Evolutionary conservation across 2,329 filamentous ascomycete genomes (phyloP), one percentile per base, ranked within the genome.

Genomic region (Metarhizium rileyi): DNA sequence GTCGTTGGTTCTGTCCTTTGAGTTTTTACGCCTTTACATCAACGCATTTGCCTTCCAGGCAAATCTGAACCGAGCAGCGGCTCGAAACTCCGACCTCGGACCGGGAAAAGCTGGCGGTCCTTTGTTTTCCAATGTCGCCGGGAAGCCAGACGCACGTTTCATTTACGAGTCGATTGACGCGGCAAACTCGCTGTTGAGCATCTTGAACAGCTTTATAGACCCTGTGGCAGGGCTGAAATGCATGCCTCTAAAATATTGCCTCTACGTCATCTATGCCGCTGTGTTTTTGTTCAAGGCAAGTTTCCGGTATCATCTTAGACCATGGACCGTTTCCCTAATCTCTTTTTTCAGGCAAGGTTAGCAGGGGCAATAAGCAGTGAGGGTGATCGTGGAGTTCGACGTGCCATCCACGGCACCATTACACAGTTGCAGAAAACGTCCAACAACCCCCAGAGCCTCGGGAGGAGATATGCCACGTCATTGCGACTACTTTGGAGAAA

Each of bases 21-120:
- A 87, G 56, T 88, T 87, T 58, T 67, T 88, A 2, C 75, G 84
- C 6, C 72, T 88, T 1, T 88, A 88, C 61, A 85, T 84, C 46
- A 87, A 86, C 51, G 84, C 84, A 0, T 88, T 87, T 59, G 84
- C 84, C 1, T 87, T 87, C 56, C 84, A 88, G 60, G 84, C 84
- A 3, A 85, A 82, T 77, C 46, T 79, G 66, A 56, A 76, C 73
- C 59, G 76, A 64, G 49, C 65, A 66, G 55, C 72, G 5, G 44
- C 60, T 7, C 50, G 57, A 36, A 55, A 56, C 10, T 63, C 44
- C 62, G 59, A 50, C 68, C 68, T 57, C 60, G 63, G 44, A 64
- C 65, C 55, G 58, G 60, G 20, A 59, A 69, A 54, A 56, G 61
- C 40, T 61, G 66, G 54, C 60, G 66, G 55, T 63, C 64, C 67